Percentiles rank a stretch among this genome's conserved stretches.
phyloP scores from a whole-genome alignment of 768 basidiomycete genomes.

The Kwoniella sp. region DNA sequence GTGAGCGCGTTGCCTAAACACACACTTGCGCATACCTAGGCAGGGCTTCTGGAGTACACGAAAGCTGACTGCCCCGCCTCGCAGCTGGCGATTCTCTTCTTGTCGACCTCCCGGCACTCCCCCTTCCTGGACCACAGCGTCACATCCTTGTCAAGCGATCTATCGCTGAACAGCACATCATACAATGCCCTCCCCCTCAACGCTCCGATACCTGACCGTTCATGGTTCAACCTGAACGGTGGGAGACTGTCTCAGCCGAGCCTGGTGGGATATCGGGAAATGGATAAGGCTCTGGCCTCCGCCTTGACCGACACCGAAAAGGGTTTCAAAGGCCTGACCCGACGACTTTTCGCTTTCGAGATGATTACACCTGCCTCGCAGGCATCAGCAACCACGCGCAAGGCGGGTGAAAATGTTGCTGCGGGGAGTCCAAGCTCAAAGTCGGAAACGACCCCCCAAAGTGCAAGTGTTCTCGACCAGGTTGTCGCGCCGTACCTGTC shows the following conservation, averaged over 20 bases:
- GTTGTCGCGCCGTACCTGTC: neutral
- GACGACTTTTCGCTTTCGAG: neutral
- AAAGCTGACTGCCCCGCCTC: neutral
- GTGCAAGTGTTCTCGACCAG: neutral
- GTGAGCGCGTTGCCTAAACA: constrained; percentile 15
- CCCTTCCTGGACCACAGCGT: constrained; percentile 9
- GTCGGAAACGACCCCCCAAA: neutral
- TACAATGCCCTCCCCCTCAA: constrained; percentile 9
- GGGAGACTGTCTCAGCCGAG: constrained; percentile 24
- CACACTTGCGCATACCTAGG: neutral
- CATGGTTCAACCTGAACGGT: constrained; percentile 24
- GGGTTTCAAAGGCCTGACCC: neutral
- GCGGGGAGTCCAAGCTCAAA: too few relatives aligned
- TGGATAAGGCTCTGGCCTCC: constrained; percentile 6
- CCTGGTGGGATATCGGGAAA: constrained; percentile 21
- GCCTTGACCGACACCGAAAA: neutral
- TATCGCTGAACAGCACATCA: neutral
- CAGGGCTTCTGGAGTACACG: too few relatives aligned
- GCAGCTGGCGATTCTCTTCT: constrained; percentile 17
- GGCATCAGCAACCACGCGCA: neutral
- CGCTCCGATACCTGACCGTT: constrained; percentile 15
- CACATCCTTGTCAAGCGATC: constrained; percentile 1
- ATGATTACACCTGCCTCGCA: neutral
- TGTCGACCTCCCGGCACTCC: constrained; percentile 4
- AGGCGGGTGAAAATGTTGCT: too few relatives aligned